Conservation (phyloP, 805 yeast genomes). For the Candida insectalens region DNA sequence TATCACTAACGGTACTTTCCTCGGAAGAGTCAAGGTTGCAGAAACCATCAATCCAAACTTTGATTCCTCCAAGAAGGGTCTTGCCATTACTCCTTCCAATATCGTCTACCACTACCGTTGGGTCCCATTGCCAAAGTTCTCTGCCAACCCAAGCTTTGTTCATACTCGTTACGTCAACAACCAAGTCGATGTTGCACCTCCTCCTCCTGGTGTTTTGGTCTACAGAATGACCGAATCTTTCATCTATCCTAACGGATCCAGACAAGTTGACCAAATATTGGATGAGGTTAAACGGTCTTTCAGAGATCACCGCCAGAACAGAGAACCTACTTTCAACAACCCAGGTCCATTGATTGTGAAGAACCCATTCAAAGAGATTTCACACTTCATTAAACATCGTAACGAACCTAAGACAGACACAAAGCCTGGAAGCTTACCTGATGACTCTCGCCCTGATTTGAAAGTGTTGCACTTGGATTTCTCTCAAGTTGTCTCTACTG, state of each 20-base stretch:
- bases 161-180: conserved; percentile 38
- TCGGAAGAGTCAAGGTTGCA: conserved; percentile 68
- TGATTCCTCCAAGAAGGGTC: conserved; percentile 9
- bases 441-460: conserved; percentile 55
- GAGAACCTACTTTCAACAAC: conserved; percentile 78
- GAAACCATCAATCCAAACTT: conserved; percentile 60
- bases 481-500: conserved; percentile 64
- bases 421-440: neutral
- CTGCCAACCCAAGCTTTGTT: conserved; percentile 11
- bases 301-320: conserved; percentile 41
- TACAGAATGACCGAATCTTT: conserved; percentile 76
- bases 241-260: conserved; percentile 72
- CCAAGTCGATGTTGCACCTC: conserved; percentile 51
- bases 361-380: conserved; percentile 9
- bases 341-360: conserved; percentile 52
- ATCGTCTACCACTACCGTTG: conserved; percentile 31
- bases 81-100: neutral
- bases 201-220: conserved; percentile 87
- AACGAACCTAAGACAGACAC: conserved; percentile 17
- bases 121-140: conserved; percentile 48
- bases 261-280: conserved; percentile 58
- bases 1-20: conserved; percentile 71
- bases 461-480: conserved; percentile 75
- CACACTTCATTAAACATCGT: neutral
- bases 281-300: conserved; percentile 59